These are phyloP conservation scores for Tricholoma furcatifolium DNA, from an alignment of 768 basidiomycete genomes.

Conservation along the genomic window DNA sequence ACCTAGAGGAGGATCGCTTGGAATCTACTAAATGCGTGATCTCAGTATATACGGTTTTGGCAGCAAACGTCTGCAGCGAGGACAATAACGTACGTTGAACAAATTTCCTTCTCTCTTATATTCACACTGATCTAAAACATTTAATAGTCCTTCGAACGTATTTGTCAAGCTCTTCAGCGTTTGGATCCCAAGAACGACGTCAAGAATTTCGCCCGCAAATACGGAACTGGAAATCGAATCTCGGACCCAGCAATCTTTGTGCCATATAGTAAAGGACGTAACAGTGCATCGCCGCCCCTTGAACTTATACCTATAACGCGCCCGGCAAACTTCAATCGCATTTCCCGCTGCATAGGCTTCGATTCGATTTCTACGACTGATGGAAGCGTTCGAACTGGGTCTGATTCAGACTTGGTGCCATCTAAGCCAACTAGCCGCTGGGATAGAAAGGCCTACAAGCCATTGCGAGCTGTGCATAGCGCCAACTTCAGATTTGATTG, in stretches of 20 bases:
- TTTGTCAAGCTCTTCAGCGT: slow-evolving; percentile 82
- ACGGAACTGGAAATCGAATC: slow-evolving; percentile 83
- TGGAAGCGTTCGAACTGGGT: no score
- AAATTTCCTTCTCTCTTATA: slow-evolving; percentile 3
- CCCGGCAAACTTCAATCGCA: slow-evolving; percentile 28
- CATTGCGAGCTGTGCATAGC: no score
- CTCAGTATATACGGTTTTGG: slow-evolving; percentile 93
- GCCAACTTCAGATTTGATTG: no score
- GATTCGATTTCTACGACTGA: no score
- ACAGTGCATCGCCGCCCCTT: slow-evolving; percentile 20
- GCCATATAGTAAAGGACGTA: slow-evolving; percentile 61
- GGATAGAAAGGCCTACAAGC: no score
- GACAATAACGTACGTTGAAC: slow-evolving; percentile 75
- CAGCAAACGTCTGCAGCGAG: slow-evolving; percentile 88
- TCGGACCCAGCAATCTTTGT: slow-evolving; percentile 76
- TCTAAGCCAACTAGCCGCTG: no score
- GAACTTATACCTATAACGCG: slow-evolving; percentile 20
- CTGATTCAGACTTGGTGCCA: no score
- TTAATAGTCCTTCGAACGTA: slow-evolving; percentile 82
- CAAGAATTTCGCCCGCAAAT: slow-evolving; percentile 80
- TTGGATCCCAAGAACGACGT: slow-evolving; percentile 84
- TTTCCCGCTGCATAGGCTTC: no score
- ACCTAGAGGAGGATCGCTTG: slow-evolving; percentile 92
- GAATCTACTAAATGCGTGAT: slow-evolving; percentile 92
- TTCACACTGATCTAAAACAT: background rate